Conservation (phyloP, 2,329 filamentous ascomycete genomes). For the Colletotrichum orbiculare region DNA sequence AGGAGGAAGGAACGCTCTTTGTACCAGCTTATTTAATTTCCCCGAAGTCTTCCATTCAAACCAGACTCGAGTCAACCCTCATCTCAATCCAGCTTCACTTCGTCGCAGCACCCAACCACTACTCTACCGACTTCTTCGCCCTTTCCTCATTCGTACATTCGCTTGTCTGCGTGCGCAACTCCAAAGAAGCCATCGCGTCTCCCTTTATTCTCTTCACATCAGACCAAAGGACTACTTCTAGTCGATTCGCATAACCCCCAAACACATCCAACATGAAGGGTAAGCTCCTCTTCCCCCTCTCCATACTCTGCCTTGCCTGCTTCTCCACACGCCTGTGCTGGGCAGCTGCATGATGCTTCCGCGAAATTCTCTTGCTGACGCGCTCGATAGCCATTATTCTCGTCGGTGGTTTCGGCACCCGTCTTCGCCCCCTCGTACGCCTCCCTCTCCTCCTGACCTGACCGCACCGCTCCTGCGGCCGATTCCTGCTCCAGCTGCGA, state of each 20-base stretch:
- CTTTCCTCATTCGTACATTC: slow-evolving; percentile 30
- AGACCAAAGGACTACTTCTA: neutral
- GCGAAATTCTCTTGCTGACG: slow-evolving; percentile 24
- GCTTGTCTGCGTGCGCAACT: slow-evolving; percentile 28
- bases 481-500: neutral
- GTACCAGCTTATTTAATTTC: slow-evolving; percentile 24
- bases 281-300: slow-evolving; percentile 6
- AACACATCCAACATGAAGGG: slow-evolving; percentile 36
- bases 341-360: neutral
- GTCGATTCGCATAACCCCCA: neutral
- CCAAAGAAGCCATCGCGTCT: slow-evolving; percentile 14
- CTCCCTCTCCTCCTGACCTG: slow-evolving; percentile 1
- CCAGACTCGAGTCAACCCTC: neutral
- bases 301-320: neutral
- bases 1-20: slow-evolving; percentile 18
- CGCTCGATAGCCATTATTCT: slow-evolving; percentile 86
- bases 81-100: neutral
- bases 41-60: neutral
- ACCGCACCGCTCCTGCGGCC: slow-evolving; percentile 6
- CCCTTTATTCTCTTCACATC: slow-evolving; percentile 7
- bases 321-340: neutral
- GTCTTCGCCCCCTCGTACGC: slow-evolving; percentile 92
- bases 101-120: neutral
- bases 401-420: slow-evolving; percentile 98
- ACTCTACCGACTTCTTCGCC: slow-evolving; percentile 10